phyloP scores from a whole-genome alignment of 2,329 filamentous ascomycete genomes.

The Cordyceps tenuipes region DNA sequence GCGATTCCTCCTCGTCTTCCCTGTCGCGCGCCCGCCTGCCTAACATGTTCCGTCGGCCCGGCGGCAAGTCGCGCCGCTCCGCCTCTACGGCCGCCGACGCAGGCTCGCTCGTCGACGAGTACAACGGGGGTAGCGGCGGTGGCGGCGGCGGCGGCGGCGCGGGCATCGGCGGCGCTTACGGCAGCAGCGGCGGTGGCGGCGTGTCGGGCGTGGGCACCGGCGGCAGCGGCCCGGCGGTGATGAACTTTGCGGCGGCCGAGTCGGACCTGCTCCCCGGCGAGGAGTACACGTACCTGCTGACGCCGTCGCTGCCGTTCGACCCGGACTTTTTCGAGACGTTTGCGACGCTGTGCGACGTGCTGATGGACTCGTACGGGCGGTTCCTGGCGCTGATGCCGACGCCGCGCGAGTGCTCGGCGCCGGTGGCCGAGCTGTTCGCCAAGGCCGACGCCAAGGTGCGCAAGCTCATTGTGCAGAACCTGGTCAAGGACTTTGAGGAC shows the following conservation, averaged over 20 bases:
- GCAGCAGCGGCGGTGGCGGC: constrained; percentile 25
- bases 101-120: constrained; percentile 16
- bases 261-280: constrained; percentile 69
- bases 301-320: constrained; percentile 88
- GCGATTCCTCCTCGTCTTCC: constrained; percentile 62
- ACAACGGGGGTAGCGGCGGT: constrained; percentile 12
- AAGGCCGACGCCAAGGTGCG: constrained; percentile 82
- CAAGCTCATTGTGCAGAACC: constrained; percentile 79
- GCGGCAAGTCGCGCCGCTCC: constrained; percentile 48
- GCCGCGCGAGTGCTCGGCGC: constrained; percentile 61
- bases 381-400: constrained; percentile 68
- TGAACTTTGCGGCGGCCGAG: constrained; percentile 50
- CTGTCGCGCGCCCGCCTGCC: constrained; percentile 72
- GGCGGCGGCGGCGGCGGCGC: constrained; percentile 23
- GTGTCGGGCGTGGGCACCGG: constrained; percentile 20
- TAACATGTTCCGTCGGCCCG: constrained; percentile 69
- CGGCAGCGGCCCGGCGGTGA: constrained; percentile 35
- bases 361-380: constrained; percentile 84
- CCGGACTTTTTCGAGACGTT: constrained; percentile 97
- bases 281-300: constrained; percentile 81
- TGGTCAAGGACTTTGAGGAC: constrained; percentile 91
- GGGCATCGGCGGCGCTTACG: constrained; percentile 20
- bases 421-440: constrained; percentile 74
- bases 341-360: constrained; percentile 85
- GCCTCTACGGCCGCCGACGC: constrained; percentile 37